Base-by-base conservation (phyloP, 257 asterid species). In the Datura wrightii region DNA sequence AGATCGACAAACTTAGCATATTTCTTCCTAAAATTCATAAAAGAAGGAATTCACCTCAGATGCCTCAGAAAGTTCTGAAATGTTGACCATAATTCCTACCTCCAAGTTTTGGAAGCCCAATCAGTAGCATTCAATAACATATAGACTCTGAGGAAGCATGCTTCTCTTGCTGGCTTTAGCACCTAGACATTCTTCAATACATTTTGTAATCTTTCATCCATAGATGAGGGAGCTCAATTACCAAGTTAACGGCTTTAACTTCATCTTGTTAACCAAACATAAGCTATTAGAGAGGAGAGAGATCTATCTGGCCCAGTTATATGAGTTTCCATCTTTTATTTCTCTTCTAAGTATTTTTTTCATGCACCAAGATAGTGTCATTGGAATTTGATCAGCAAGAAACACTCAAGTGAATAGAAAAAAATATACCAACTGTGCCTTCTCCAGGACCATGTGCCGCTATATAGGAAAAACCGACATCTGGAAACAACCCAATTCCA, bases 361-460 rank as follows among this genome's bases (percentile, higher is more conserved):
- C 46, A 76, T 76, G 62, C 31, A 50, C 58, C 80, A 52, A 76
- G 82, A 31, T 76, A 24, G 82, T 14, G 6, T 31, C 59, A 11
- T 52, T 31, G 62, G 42, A 48, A 31, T 24, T 74, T 74, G 9
- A 42, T 76, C 13, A 76, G 82, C 82, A 76, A 50, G 60, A 50
- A 76, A 76, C 18, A 50, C 62, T 50, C 62, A 76, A 50, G 15
- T 50, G 62, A 50, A 52, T 50, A 50, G 10, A 76, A 87, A 31
- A 87, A 48, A 62, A 66, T 91, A 85, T 82, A 94, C 99, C 99
- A 85, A 93, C 96, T 88, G 96, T 90, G 88, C 99, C 98, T 93
- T 96, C 98, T 87, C 99, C 99, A 41, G 99, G 98, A 90, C 95
- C 90, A 86, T 94, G 92, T 80, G 98, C 98, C 39, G 99, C 98